Evolutionary conservation across 768 basidiomycete genomes (phyloP), one percentile per base, ranked within the genome.

Genomic region (Amanita phalloides): DNA sequence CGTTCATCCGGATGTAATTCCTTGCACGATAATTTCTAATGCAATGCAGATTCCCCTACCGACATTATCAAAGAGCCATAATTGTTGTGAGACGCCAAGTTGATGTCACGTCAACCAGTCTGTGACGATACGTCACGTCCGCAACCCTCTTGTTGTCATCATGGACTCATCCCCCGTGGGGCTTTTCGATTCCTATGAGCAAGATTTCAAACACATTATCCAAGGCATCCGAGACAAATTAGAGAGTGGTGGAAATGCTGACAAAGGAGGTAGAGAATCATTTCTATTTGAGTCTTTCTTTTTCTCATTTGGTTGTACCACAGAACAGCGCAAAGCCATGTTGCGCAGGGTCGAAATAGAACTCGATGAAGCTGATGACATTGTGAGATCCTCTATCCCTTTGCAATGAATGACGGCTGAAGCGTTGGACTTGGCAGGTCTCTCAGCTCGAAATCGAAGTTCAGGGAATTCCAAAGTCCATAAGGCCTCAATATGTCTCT

Each of bases 371-470:
- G 93, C 91, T 0, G 92, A 94, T 55, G 94, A 96, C 71, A 88
- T 94, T 65, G 92, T 88, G 57, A 44, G 86, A 1, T 8, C 10
- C 26, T 38, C 7, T 41, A 25, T 2, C 36, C 4, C 46, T 23
- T 51, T 38, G 2, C 7, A 7, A 38, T 25, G 20, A 20, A 32
- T 45, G 6, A 10, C 4, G 42, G 4, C 46, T 45, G 21, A 48
- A 45, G 10, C 28, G 51, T 20, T 11, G 54, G 50, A 37, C 28
- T 30, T 32, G 32, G 11, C 60, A 96, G 92, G 74, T 96, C 52
- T 90, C 90, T 36, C 93, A 95, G 72, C 88, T 97, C 75, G 91
- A 95, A 65, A 78, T 93, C 38, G 93, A 96, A 66, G 82, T 93
- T 8, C 91, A 90, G 54, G 90, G 89, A 1, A 92, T 95, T 63